Base-by-base conservation (phyloP, 306 rosid genomes). In the Cyamopsis tetragonoloba region DNA sequence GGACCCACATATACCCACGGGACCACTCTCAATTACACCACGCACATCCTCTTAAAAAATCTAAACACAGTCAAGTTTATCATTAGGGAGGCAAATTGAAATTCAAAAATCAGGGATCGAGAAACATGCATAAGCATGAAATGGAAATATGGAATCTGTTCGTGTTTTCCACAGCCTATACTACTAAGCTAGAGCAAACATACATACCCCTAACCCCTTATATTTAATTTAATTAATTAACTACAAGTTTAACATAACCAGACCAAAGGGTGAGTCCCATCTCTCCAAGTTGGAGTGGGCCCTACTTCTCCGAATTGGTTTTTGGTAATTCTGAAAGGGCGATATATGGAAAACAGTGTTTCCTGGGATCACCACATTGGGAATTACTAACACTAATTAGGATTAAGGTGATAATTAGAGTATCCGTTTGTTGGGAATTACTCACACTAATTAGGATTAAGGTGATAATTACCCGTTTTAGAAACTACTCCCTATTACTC, bases 1-100 rank as follows among this genome's bases (percentile, higher is more conserved):
- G 85, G 83, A 23, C 87, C 89, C 81, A 51, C 78, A 10, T 47
- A 3, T 17, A 44, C 34, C 27, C 11, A 3, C 57, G 82, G 77
- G 79, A 72, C 83, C 84, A 55, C 76, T 0, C 4, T 24, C n/a
- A n/a, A n/a, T n/a, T n/a, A n/a, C n/a, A n/a, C n/a, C n/a, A n/a
- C n/a, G n/a, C n/a, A n/a, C n/a, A n/a, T n/a, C n/a, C n/a, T n/a
- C n/a, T n/a, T n/a, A n/a, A n/a, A n/a, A n/a, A n/a, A n/a, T n/a
- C n/a, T n/a, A n/a, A n/a, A n/a, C n/a, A n/a, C n/a, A n/a, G n/a
- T n/a, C n/a, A n/a, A n/a, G n/a, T n/a, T n/a, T n/a, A n/a, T n/a
- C n/a, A n/a, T n/a, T n/a, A n/a, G n/a, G n/a, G n/a, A n/a, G n/a
- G n/a, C n/a, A n/a, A n/a, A n/a, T n/a, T n/a, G n/a, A n/a, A n/a